Evolutionary conservation across 331 rosid species (phyloP).

Genomic region (Acacia concinna): DNA sequence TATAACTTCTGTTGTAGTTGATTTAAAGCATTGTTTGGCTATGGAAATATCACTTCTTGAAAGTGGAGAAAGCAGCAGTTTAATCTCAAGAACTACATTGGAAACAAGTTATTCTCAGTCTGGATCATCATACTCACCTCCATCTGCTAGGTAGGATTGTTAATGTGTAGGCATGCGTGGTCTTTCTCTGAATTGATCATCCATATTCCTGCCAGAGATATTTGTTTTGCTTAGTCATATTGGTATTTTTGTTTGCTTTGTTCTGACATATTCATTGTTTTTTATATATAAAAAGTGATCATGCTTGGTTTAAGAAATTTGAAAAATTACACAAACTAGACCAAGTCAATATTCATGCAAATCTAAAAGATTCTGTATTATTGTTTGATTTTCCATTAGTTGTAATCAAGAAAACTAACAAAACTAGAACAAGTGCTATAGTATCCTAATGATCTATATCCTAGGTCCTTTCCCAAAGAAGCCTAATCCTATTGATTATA

Average conservation of each 20-base stretch:
- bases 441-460: too few relatives aligned
- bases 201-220: background rate
- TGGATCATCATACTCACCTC: background rate
- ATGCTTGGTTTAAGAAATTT: too few relatives aligned
- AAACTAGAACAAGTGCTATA: too few relatives aligned
- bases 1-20: background rate
- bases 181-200: background rate
- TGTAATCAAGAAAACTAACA: too few relatives aligned
- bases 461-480: too few relatives aligned
- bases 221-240: background rate
- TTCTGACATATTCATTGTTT: background rate
- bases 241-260: background rate
- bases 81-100: background rate
- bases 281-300: too few relatives aligned
- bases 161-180: background rate
- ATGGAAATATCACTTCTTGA: conserved; percentile 5
- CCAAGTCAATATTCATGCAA: too few relatives aligned
- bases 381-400: too few relatives aligned
- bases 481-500: too few relatives aligned
- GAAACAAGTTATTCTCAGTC: background rate
- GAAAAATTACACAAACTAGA: too few relatives aligned
- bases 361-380: too few relatives aligned
- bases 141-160: background rate
- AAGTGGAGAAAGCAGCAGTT: background rate
- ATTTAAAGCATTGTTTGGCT: conserved; percentile 32